Conservation (phyloP, 768 basidiomycete species). For the Hypholoma sublateritium region DNA sequence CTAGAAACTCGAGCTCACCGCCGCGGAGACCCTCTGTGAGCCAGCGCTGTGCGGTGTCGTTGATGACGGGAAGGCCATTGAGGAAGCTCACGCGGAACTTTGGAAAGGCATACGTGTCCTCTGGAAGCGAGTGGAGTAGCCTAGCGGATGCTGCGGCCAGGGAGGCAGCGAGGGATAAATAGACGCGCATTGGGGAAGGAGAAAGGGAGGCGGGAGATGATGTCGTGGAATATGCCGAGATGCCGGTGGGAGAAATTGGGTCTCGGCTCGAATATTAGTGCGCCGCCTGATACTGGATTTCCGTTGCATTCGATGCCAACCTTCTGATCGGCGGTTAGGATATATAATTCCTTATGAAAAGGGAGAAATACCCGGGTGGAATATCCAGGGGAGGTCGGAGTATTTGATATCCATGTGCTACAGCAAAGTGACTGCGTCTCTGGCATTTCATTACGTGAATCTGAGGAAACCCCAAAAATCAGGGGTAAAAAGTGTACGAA, state of each 20-base stretch:
- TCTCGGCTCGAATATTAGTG: slow-evolving; percentile 12
- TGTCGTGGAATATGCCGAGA: slow-evolving; percentile 24
- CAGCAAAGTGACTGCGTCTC: slow-evolving; percentile 22
- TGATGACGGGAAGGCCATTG: slow-evolving; percentile 71
- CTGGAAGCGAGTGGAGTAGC: slow-evolving; percentile 70
- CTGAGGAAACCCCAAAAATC: slow-evolving; percentile 48
- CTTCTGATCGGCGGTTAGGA: slow-evolving; percentile 32
- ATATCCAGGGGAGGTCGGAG: slow-evolving; percentile 21
- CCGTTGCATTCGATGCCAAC: slow-evolving; percentile 17
- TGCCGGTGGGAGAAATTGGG: slow-evolving; percentile 18
- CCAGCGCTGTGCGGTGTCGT: slow-evolving; percentile 76
- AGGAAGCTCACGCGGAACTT: slow-evolving; percentile 81
- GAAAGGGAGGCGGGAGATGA: slow-evolving; percentile 8
- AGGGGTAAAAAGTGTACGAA: slow-evolving; percentile 53
- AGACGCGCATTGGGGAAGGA: slow-evolving; percentile 18
- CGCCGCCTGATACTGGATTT: slow-evolving; percentile 9
- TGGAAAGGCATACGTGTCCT: slow-evolving; percentile 80
- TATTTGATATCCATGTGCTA: slow-evolving; percentile 26
- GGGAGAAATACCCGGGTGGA: slow-evolving; percentile 22
- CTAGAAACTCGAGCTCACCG: slow-evolving; percentile 77
- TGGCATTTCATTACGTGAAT: slow-evolving; percentile 56
- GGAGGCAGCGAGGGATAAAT: slow-evolving; percentile 24
- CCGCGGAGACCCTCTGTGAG: slow-evolving; percentile 68
- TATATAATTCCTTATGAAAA: slow-evolving; percentile 26
- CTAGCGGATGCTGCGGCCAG: slow-evolving; percentile 33